Conservation (phyloP, 2,329 filamentous ascomycete genomes). For the Trichoderma semiorbis region DNA sequence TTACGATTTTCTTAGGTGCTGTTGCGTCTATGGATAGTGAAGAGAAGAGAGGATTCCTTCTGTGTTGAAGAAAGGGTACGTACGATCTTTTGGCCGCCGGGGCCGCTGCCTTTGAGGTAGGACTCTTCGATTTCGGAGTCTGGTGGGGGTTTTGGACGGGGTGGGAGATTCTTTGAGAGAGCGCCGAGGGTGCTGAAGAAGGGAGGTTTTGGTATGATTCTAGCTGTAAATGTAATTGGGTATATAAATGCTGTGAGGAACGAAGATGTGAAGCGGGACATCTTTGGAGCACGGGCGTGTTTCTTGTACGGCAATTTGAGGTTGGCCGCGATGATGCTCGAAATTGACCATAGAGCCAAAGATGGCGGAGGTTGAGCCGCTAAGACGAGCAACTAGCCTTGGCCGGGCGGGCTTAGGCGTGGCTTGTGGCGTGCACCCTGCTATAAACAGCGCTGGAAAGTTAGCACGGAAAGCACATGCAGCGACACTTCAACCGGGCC, state of each 20-base stretch:
- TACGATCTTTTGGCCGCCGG: conserved; percentile 94
- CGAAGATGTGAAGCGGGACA: not conserved
- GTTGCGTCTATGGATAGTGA: not conserved
- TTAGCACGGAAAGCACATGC: not conserved
- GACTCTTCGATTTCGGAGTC: conserved; percentile 78
- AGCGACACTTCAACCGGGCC: not conserved
- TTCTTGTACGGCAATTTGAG: not conserved
- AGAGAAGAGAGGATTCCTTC: not conserved
- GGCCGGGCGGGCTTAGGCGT: not conserved
- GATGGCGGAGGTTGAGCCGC: not conserved
- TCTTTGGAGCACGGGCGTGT: not conserved
- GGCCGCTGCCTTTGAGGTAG: conserved; percentile 88
- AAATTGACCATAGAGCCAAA: not conserved
- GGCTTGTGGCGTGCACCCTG: not conserved
- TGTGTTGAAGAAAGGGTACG: conserved; percentile 22
- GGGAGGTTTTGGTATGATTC: conserved; percentile 13
- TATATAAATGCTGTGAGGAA: not conserved
- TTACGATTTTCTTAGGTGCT: not conserved
- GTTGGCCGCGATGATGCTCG: not conserved
- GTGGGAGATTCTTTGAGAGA: conserved; percentile 60
- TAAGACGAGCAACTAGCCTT: not conserved
- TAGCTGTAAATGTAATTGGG: not conserved
- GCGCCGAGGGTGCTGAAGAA: conserved; percentile 33
- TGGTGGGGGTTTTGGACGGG: conserved; percentile 66
- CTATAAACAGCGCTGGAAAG: not conserved